Conservation (phyloP, 1,284 basidiomycete genomes). For the Sporisorium sorghi region DNA sequence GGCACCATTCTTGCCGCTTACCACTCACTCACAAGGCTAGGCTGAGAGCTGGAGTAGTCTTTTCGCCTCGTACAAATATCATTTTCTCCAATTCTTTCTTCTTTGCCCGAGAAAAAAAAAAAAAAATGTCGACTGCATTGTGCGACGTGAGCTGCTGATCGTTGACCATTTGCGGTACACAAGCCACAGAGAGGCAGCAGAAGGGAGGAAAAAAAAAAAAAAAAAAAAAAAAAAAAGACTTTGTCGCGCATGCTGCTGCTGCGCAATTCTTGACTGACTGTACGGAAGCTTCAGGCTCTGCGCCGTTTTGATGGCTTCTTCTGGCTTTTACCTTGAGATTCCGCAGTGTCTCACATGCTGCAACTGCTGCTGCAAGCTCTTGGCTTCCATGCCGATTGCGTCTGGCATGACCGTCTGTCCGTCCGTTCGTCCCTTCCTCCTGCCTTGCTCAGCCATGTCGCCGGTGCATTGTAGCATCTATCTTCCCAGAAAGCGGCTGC, state of each 20-base stretch:
- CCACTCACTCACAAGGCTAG: too few species aligned
- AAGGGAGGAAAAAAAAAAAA: too few species aligned
- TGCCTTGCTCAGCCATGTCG: not conserved
- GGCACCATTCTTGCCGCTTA: not conserved
- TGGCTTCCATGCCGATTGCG: slow-evolving; percentile 34
- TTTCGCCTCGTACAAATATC: too few species aligned
- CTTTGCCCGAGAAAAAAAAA: not conserved
- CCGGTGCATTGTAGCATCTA: not conserved
- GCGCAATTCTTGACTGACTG: too few species aligned
- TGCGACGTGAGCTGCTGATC: not conserved
- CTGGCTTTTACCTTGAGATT: slow-evolving; percentile 15
- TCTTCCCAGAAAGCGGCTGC: not conserved
- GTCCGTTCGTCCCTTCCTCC: too few species aligned
- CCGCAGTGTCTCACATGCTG: slow-evolving; percentile 25
- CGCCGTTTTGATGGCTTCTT: too few species aligned
- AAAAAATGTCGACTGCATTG: not conserved
- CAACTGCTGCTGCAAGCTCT: slow-evolving; percentile 12
- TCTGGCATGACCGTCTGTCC: slow-evolving; percentile 10
- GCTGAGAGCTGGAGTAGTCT: too few species aligned
- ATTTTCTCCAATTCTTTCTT: not conserved
- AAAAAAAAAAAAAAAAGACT: not conserved
- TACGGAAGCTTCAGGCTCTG: slow-evolving; percentile 6
- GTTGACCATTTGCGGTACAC: not conserved
- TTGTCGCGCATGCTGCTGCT: not conserved
- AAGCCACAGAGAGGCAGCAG: not conserved